Percentiles rank a stretch among this genome's conserved stretches.
Conservation (phyloP, 306 rosid genomes). For the Vicia villosa region DNA sequence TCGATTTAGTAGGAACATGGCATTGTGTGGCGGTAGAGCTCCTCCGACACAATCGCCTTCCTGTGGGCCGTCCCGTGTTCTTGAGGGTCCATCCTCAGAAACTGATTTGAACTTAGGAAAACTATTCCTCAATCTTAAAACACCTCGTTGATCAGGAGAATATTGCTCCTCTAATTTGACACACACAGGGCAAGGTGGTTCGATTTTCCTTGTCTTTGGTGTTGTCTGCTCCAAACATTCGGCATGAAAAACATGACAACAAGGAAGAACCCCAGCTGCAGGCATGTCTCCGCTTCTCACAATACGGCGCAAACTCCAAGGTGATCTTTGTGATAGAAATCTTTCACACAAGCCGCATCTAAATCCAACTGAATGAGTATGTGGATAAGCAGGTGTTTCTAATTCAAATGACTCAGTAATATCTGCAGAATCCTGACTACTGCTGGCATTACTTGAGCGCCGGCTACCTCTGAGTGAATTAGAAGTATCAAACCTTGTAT, state of each 20-base stretch:
- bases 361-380: constrained; percentile 52
- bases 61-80: constrained; percentile 75
- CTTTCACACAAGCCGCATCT: constrained; percentile 79
- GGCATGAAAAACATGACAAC: constrained; percentile 80
- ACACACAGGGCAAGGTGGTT: constrained; percentile 86
- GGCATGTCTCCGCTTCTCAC: constrained; percentile 95
- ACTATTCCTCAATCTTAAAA: constrained; percentile 50
- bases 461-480: constrained; percentile 62
- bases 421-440: constrained; percentile 78
- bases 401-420: constrained; percentile 67
- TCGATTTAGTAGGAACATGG: constrained; percentile 63
- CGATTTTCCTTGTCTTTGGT: constrained; percentile 59
- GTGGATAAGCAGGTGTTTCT: constrained; percentile 44
- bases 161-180: constrained; percentile 54
- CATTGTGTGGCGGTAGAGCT: constrained; percentile 54
- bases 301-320: constrained; percentile 84
- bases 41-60: constrained; percentile 80
- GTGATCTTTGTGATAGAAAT: constrained; percentile 76
- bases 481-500: constrained; percentile 57
- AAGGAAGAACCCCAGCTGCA: constrained; percentile 74
- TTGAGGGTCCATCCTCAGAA: constrained; percentile 61
- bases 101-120: constrained; percentile 55
- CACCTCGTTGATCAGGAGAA: constrained; percentile 52
- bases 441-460: constrained; percentile 77
- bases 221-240: constrained; percentile 88